A percentile compares a stretch with the other conserved stretches of the same genome.
Conservation (phyloP, 1,284 basidiomycete species). For the Moniliophthora roreri region DNA sequence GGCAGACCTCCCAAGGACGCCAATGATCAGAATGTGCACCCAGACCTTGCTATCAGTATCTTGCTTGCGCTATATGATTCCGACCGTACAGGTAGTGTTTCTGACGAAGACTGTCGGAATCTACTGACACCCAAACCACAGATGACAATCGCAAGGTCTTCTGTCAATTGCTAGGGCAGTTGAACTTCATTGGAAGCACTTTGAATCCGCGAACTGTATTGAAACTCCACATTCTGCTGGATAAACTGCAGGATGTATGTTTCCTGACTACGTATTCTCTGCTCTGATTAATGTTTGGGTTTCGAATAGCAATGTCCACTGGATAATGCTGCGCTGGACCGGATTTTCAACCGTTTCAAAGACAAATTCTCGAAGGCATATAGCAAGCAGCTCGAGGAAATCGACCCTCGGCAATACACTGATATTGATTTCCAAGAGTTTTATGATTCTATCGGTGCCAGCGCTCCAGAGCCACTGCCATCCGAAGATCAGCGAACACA, state of each 20-base stretch:
- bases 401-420: constrained; percentile 54
- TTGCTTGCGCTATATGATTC: constrained; percentile 64
- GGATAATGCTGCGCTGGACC: constrained; percentile 67
- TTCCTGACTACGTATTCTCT: constrained; percentile 4
- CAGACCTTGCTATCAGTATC: constrained; percentile 78
- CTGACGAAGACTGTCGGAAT: neutral
- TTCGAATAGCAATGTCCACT: constrained; percentile 76
- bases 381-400: constrained; percentile 52
- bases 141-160: constrained; percentile 82
- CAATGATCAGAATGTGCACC: constrained; percentile 59
- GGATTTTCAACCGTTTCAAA: constrained; percentile 72
- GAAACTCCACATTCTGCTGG: constrained; percentile 61
- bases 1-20: constrained; percentile 31
- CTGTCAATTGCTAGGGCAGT: constrained; percentile 77
- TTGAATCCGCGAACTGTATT: constrained; percentile 63
- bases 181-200: constrained; percentile 67
- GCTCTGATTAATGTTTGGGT: no score
- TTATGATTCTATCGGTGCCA: constrained; percentile 60
- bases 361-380: constrained; percentile 57
- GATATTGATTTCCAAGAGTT: constrained; percentile 56
- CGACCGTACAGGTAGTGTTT: constrained; percentile 30
- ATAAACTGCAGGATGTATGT: constrained; percentile 50
- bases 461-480: constrained; percentile 34
- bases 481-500: constrained; percentile 24
- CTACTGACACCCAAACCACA: constrained; percentile 25